Evolutionary conservation across 495 filamentous ascomycete genomes (phyloP).

Genomic region (Xylaria acuta): DNA sequence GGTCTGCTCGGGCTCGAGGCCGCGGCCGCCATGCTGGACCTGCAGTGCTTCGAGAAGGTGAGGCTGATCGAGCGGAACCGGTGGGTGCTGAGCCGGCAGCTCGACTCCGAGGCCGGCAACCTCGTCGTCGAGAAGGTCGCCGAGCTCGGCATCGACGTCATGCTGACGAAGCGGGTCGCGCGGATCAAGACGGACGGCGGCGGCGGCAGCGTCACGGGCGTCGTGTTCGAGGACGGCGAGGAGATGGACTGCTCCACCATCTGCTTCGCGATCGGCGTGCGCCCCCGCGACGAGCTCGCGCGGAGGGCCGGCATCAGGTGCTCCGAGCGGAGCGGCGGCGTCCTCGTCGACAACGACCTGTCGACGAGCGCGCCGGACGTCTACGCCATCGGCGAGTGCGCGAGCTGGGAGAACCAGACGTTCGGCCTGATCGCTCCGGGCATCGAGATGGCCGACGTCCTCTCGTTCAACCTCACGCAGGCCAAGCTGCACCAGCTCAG

Average conservation of each 20-base stretch:
- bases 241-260: conserved; percentile 81
- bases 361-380: conserved; percentile 75
- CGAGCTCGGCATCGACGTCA: conserved; percentile 80
- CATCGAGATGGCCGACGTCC: conserved; percentile 94
- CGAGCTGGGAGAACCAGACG: conserved; percentile 91
- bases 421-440: conserved; percentile 95
- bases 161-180: conserved; percentile 79
- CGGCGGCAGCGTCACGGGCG: conserved; percentile 71
- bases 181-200: conserved; percentile 65
- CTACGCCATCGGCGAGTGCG: conserved; percentile 94
- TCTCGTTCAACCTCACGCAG: conserved; percentile 94
- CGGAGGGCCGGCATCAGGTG: conserved; percentile 73
- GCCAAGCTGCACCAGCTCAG: conserved; percentile 71
- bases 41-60: conserved; percentile 77
- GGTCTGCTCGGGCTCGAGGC: conserved; percentile 91
- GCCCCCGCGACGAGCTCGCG: conserved; percentile 82
- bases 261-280: conserved; percentile 93
- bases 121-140: conserved; percentile 87
- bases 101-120: conserved; percentile 82
- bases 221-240: conserved; percentile 84
- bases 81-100: conserved; percentile 87
- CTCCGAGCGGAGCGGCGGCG: conserved; percentile 75
- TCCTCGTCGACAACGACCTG: conserved; percentile 74
- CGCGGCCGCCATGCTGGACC: conserved; percentile 93
- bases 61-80: conserved; percentile 87